phyloP scores from a whole-genome alignment of 176 grass and related monocot species.

The Eragrostis curvula region DNA sequence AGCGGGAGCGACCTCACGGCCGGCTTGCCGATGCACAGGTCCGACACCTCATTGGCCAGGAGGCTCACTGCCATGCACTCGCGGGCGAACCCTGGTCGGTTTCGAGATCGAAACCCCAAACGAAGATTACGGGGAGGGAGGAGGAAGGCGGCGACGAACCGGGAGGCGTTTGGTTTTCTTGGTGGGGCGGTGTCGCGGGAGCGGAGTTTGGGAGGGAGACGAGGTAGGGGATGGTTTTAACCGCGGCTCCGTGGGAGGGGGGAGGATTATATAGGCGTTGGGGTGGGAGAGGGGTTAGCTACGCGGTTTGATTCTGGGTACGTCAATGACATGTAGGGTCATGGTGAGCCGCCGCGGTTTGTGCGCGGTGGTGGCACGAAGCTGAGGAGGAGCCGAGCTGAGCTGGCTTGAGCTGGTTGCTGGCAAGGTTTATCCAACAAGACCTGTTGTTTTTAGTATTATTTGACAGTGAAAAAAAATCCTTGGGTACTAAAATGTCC shows the following conservation, averaged over 20 bases:
- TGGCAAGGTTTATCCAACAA: background rate
- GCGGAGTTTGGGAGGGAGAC: conserved; percentile 2
- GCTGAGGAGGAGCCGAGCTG: background rate
- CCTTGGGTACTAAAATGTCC: too few relatives aligned
- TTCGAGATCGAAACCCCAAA: conserved; percentile 55
- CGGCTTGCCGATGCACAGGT: conserved; percentile 99
- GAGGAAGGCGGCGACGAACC: background rate
- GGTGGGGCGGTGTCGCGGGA: background rate
- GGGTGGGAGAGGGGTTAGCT: background rate
- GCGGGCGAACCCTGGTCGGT: conserved; percentile 46
- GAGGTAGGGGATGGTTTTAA: background rate
- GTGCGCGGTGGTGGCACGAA: background rate
- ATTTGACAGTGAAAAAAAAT: too few relatives aligned
- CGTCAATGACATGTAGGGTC: background rate
- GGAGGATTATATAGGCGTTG: conserved; percentile 40
- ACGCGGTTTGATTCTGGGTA: background rate
- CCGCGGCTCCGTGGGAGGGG: background rate
- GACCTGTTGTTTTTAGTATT: too few relatives aligned
- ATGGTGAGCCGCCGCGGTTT: background rate
- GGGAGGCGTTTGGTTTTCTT: conserved; percentile 30
- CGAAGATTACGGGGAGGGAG: background rate
- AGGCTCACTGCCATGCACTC: conserved; percentile 90
- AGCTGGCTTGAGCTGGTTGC: background rate
- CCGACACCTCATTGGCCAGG: conserved; percentile 78
- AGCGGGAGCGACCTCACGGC: conserved; percentile 72